These are phyloP conservation scores for Fraxinus sp. DNA, from an alignment of 305 asterid species.

Conservation along the genomic window DNA sequence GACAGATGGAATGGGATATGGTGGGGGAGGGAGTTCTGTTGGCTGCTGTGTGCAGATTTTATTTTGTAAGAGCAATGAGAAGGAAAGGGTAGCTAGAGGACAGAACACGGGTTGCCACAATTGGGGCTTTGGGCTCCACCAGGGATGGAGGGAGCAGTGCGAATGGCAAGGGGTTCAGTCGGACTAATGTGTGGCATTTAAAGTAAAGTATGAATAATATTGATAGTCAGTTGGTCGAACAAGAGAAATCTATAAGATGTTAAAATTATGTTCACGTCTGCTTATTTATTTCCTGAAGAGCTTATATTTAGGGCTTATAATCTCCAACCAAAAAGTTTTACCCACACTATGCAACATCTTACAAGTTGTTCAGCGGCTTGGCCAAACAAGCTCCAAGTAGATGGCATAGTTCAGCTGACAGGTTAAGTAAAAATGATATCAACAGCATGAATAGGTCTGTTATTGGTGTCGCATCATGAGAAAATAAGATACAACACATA, in stretches of 20 bases:
- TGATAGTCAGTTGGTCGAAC: neutral
- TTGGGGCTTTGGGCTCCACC: neutral
- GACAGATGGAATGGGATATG: neutral
- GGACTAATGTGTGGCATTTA: neutral
- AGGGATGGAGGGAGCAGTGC: neutral
- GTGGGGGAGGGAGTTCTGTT: neutral
- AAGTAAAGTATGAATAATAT: neutral
- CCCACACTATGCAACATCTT: neutral
- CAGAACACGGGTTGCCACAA: neutral
- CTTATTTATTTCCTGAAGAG: neutral
- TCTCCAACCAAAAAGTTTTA: neutral
- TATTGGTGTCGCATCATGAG: neutral
- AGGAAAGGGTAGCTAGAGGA: neutral
- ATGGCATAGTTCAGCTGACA: neutral
- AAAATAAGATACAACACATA: neutral
- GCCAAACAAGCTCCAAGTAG: neutral
- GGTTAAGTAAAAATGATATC: neutral
- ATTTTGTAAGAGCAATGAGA: neutral
- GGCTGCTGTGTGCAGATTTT: neutral
- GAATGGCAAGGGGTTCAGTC: neutral
- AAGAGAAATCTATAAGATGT: neutral
- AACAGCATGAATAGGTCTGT: neutral
- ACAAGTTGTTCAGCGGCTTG: neutral
- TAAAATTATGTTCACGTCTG: neutral
- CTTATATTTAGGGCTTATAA: neutral